These are phyloP conservation scores for Pseudopyrenochaeta lycopersici DNA, from an alignment of 2,329 filamentous ascomycete genomes.

Conservation along the genomic window DNA sequence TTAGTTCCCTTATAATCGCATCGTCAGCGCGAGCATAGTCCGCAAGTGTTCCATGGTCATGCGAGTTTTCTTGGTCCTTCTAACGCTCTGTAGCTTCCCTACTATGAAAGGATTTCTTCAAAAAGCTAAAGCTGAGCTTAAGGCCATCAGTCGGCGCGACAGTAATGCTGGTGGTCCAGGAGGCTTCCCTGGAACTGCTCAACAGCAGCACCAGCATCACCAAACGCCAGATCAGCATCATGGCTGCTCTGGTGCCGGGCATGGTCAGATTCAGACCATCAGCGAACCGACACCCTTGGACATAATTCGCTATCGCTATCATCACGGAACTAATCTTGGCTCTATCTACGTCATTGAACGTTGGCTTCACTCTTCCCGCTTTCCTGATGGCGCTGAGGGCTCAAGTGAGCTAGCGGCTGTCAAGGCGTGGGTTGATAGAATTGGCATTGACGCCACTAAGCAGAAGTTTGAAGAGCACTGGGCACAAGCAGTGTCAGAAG, in stretches of 20 bases:
- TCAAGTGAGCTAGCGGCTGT: constrained; percentile 64
- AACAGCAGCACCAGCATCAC: constrained; percentile 8
- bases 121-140: constrained; percentile 39
- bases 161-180: background rate
- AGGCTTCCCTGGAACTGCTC: background rate
- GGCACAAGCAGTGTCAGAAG: constrained; percentile 59
- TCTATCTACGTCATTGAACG: constrained; percentile 68
- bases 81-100: constrained; percentile 11
- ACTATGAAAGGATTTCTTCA: constrained; percentile 39
- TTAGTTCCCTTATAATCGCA: background rate
- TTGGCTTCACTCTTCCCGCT: constrained; percentile 64
- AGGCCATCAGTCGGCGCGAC: constrained; percentile 16
- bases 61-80: constrained; percentile 6
- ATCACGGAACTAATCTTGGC: constrained; percentile 68
- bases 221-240: background rate
- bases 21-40: background rate
- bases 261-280: constrained; percentile 40
- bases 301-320: constrained; percentile 65
- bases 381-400: constrained; percentile 52
- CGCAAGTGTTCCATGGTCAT: constrained; percentile 11
- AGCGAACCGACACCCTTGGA: constrained; percentile 49
- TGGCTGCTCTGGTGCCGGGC: constrained; percentile 11
- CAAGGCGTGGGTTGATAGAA: constrained; percentile 55
- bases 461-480: constrained; percentile 64
- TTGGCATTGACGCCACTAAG: constrained; percentile 60